These are phyloP conservation scores for Backusella luteola DNA, from an alignment of 192 early-diverging fungal genomes.

Conservation along the genomic window DNA sequence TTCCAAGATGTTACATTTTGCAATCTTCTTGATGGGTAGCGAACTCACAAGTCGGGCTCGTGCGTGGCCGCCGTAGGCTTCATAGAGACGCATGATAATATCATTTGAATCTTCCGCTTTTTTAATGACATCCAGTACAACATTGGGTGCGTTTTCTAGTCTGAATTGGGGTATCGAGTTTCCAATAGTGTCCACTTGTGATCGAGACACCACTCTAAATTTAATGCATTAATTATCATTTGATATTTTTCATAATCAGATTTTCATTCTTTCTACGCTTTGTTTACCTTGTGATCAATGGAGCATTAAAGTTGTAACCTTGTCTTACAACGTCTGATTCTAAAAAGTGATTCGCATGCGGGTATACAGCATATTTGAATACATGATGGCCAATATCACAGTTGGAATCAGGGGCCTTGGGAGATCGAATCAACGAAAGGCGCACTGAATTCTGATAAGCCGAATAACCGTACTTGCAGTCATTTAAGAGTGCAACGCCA, in stretches of 20 bases:
- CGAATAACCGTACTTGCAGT: constrained; percentile 96
- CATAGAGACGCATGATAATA: constrained; percentile 85
- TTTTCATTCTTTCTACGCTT: background rate
- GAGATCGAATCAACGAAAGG: constrained; percentile 83
- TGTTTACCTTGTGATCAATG: constrained; percentile 41
- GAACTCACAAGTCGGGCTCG: constrained; percentile 43
- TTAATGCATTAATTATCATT: background rate
- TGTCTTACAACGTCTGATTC: constrained; percentile 84
- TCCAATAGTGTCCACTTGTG: background rate
- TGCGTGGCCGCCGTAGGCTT: constrained; percentile 88
- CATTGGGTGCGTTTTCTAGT: constrained; percentile 56
- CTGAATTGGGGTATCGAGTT: constrained; percentile 36
- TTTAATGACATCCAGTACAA: constrained; percentile 93
- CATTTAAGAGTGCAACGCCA: constrained; percentile 92
- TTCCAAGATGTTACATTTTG: constrained; percentile 79
- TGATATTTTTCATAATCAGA: too few species aligned
- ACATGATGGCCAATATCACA: constrained; percentile 69
- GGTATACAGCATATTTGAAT: constrained; percentile 90
- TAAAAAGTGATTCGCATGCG: constrained; percentile 80
- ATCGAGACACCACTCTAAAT: constrained; percentile 23
- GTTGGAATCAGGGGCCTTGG: constrained; percentile 68
- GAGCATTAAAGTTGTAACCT: constrained; percentile 91
- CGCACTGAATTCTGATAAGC: constrained; percentile 79
- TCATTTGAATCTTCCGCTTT: constrained; percentile 73
- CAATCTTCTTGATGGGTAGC: constrained; percentile 47